Base-by-base conservation (phyloP, 768 basidiomycete genomes). In the Strobilomyces confusus region DNA sequence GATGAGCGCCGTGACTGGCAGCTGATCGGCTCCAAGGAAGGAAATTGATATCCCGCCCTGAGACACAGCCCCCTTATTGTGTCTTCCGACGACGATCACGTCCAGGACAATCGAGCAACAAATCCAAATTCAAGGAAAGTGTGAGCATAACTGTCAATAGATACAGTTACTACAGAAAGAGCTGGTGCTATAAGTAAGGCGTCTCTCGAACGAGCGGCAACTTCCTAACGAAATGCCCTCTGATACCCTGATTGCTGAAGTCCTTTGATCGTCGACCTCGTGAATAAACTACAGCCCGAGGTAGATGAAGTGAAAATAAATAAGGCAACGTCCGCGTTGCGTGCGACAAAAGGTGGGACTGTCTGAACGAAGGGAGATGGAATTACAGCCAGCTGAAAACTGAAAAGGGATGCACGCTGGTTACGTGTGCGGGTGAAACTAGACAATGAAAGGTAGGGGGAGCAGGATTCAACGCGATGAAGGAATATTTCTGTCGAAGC, bases 301-400 rank as follows among this genome's bases (percentile, higher is more conserved):
- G 36, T 14, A 36, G 22, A 29, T 17, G 30, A 14, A 17, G 29
- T 33, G 40, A 20, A 63, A 49, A 38, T 9, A 25, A 33, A 20
- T 19, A 30, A 2, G 17, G 3, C 17, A n/a, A 17, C 29, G 56
- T 65, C 62, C 57, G 48, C 59, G 55, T 52, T 50, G 29, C 44
- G 51, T 52, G 29, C 44, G 49, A 57, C 56, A 54, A 51, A 58
- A 42, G n/a, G 12, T 19, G 25, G 34, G 22, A 47, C 30, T 14
- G 22, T 20, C 13, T 26, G 63, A 67, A 68, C 65, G 57, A 66
- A 66, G 32, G 15, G n/a, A 42, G 38, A 15, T 17, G 19, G 46
- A 37, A 52, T 15, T 26, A 51, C 29, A 49, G 42, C 52, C 57
- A 47, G 62, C 56, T 40, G 52, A 38, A 29, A 44, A 44, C 48